Percentiles rank a stretch among this genome's conserved stretches.
Evolutionary conservation across 2,329 filamentous ascomycete genomes (phyloP).

Genomic region (Apiospora kogelbergensis): DNA sequence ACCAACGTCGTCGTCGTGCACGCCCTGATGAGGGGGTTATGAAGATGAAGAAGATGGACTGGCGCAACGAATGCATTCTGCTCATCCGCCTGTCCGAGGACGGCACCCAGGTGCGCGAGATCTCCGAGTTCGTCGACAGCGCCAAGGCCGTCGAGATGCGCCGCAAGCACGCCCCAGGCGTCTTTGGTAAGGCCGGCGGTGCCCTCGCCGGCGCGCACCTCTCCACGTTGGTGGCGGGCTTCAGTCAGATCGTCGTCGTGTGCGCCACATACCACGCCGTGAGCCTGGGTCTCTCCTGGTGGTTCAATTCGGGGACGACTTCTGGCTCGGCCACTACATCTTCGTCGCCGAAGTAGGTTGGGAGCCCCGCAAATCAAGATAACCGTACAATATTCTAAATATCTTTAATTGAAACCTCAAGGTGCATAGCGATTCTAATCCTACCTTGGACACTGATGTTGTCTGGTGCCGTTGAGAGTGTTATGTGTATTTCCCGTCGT

Average conservation of each 20-base stretch:
- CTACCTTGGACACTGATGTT: too few species aligned
- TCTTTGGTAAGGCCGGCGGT: constrained; percentile 21
- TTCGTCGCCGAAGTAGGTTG: background rate
- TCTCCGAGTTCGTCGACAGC: constrained; percentile 43
- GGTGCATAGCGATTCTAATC: background rate
- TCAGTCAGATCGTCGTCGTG: constrained; percentile 3
- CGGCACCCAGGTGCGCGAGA: constrained; percentile 23
- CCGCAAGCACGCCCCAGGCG: constrained; percentile 28
- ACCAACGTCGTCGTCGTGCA: constrained; percentile 37
- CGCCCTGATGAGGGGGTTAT: constrained; percentile 35
- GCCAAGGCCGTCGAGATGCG: constrained; percentile 37
- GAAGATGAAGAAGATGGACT: constrained; percentile 22
- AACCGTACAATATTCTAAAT: background rate
- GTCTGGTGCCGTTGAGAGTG: background rate
- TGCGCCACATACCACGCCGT: constrained; percentile 2
- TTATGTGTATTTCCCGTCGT: background rate
- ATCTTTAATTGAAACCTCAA: background rate
- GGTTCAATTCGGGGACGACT: background rate
- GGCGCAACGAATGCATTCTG: constrained; percentile 35
- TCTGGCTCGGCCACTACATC: background rate
- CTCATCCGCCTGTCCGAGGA: constrained; percentile 31
- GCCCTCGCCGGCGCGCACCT: background rate
- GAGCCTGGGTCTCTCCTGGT: background rate
- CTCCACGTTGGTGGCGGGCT: background rate
- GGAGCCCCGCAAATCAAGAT: too few species aligned